These are phyloP conservation scores for Erodium texanum DNA, from an alignment of 441 rosid genomes.

Conservation along the genomic window DNA sequence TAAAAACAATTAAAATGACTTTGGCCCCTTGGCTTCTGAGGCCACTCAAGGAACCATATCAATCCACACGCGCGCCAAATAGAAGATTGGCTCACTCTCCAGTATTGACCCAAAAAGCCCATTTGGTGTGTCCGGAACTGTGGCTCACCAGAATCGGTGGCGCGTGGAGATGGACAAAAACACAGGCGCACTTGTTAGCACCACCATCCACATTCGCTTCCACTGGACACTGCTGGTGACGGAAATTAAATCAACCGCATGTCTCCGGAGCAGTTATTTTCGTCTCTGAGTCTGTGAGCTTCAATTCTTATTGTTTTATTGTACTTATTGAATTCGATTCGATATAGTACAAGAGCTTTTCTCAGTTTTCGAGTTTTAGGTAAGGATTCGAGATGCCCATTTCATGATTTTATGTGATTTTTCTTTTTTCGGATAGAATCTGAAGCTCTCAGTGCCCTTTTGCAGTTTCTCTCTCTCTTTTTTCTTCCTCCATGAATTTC, in stretches of 20 bases:
- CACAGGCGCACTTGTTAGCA: constrained; percentile 3
- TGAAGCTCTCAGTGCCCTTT: constrained; percentile 5
- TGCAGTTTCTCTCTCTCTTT: background rate
- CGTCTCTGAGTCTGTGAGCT: background rate
- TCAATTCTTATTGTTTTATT: background rate
- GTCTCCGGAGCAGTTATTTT: background rate
- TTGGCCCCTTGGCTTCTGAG: no score
- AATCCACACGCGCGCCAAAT: no score
- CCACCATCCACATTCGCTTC: constrained; percentile 3
- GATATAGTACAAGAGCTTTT: background rate
- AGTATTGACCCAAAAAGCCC: no score
- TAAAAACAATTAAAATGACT: no score
- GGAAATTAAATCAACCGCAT: background rate
- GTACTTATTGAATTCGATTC: constrained; percentile 6
- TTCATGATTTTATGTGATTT: constrained; percentile 4
- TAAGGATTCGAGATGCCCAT: constrained; percentile 8
- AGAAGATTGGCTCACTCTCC: no score
- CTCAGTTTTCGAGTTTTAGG: background rate
- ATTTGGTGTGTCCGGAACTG: background rate
- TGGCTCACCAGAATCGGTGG: background rate
- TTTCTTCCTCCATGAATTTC: background rate
- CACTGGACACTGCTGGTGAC: constrained; percentile 1
- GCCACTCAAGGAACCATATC: no score
- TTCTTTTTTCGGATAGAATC: constrained; percentile 3
- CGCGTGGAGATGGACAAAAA: constrained; percentile 2